Evolutionary conservation across 2,329 filamentous ascomycete genomes (phyloP), one percentile per base, ranked within the genome.

Genomic region (Botryotinia calthae): DNA sequence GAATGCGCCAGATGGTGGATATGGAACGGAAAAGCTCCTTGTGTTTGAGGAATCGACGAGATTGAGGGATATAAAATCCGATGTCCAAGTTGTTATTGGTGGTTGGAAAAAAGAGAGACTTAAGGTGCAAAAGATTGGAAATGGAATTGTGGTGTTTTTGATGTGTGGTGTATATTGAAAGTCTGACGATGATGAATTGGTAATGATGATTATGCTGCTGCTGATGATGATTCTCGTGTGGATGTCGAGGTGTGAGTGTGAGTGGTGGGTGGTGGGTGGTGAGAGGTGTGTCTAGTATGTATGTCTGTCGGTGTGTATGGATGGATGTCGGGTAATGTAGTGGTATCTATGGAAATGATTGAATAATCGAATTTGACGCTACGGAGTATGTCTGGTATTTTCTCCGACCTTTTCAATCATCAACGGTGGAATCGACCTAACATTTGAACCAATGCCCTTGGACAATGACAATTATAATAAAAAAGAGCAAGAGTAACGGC

Each of bases 271-370:
- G 31, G 31, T 34, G 34, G 7, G 34, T 34, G 34, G 34, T 34
- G 34, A 6, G 34, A 6, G 34, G 34, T 34, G 34, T 34, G 34
- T 34, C 34, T 34, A 6, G 34, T 34, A 34, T 34, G 34, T 37
- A 22, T 51, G 34, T 46, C 63, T 37, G 46, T 65, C 48, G 28
- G 61, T 66, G 28, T 65, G 42, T 34, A 22, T 37, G 48, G 25
- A n/a, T 51, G n/a, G n/a, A n/a, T 34, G 25, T n/a, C 14, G 7
- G 46, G 48, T n/a, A 51, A 16, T 51, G 48, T 22, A 42, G 20
- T 34, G 63, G n/a, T 22, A 48, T 48, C 63, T 65, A 48, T 48
- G 28, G 37, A 65, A 51, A 65, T 65, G 63, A 65, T 22, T 48
- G 63, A 66, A 54, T 54, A 25, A 37, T 66, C 44, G 44, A 66